Evolutionary conservation across 768 basidiomycete genomes (phyloP).

Genomic region (Hortiboletus campestris): DNA sequence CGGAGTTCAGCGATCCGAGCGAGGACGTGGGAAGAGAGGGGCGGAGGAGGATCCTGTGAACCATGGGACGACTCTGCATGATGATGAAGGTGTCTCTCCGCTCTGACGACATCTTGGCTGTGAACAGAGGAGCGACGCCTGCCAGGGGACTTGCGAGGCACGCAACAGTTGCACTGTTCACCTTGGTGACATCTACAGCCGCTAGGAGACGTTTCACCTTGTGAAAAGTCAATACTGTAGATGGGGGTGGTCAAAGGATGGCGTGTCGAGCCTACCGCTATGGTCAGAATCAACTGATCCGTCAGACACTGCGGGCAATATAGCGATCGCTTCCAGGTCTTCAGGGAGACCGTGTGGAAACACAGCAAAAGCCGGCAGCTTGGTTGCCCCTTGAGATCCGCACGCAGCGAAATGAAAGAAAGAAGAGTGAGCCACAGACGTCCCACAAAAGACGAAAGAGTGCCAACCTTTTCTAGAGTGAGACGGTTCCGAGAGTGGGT

Average conservation of each 20-base stretch:
- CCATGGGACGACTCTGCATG: constrained; percentile 17
- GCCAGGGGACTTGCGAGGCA: constrained; percentile 44
- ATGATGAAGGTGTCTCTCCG: constrained; percentile 22
- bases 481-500: constrained; percentile 20
- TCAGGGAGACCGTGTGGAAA: constrained; percentile 77
- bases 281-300: constrained; percentile 60
- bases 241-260: constrained; percentile 37
- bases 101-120: constrained; percentile 29
- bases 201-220: constrained; percentile 45
- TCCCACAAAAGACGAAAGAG: background rate
- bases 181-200: constrained; percentile 47
- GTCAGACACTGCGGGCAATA: constrained; percentile 41
- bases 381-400: constrained; percentile 46
- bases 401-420: constrained; percentile 44
- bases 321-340: constrained; percentile 55
- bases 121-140: constrained; percentile 34
- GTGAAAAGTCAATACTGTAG: constrained; percentile 45
- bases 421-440: background rate
- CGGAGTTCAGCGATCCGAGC: constrained; percentile 64
- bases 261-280: constrained; percentile 59
- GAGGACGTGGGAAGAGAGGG: constrained; percentile 47
- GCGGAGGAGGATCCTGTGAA: constrained; percentile 16
- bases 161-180: constrained; percentile 57
- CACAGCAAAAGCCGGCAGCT: constrained; percentile 68
- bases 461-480: constrained; percentile 64